Conservation (phyloP, 331 rosid species). For the Phaseolus coccineus region DNA sequence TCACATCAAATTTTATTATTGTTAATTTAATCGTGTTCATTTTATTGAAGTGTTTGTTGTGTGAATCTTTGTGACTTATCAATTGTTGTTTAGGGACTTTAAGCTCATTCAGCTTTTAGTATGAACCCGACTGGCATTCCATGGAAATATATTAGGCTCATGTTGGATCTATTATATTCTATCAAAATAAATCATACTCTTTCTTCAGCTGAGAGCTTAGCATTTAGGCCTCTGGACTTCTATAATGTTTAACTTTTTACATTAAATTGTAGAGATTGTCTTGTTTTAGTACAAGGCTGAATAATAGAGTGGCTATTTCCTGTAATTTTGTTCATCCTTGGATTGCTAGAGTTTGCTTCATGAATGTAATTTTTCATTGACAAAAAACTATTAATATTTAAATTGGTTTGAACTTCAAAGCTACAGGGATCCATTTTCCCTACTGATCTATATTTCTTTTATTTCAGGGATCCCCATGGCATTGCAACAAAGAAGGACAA, state of each 20-base stretch:
- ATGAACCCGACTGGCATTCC: background rate
- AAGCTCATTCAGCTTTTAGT: background rate
- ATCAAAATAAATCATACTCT: background rate
- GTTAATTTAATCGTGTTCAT: constrained; percentile 12
- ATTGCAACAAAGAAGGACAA: constrained; percentile 68
- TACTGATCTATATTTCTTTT: constrained; percentile 30
- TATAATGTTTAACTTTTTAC: background rate
- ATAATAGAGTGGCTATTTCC: background rate
- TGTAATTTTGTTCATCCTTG: constrained; percentile 1
- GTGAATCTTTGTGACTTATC: constrained; percentile 21
- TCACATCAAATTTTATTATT: constrained; percentile 12
- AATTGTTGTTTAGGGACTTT: background rate
- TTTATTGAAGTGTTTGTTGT: background rate
- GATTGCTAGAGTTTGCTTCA: constrained; percentile 4
- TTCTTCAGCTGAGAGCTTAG: background rate
- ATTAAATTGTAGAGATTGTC: constrained; percentile 1
- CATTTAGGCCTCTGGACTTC: background rate
- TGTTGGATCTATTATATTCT: background rate
- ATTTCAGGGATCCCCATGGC: constrained; percentile 64
- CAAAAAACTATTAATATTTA: background rate
- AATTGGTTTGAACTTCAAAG: background rate
- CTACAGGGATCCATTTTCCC: background rate
- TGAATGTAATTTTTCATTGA: background rate
- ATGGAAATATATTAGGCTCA: background rate
- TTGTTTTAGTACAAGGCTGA: background rate